A percentile compares a stretch with the other conserved stretches of the same genome.
Evolutionary conservation across 2,329 filamentous ascomycete genomes (phyloP).

Genomic region (Cyphellophora attinorum): DNA sequence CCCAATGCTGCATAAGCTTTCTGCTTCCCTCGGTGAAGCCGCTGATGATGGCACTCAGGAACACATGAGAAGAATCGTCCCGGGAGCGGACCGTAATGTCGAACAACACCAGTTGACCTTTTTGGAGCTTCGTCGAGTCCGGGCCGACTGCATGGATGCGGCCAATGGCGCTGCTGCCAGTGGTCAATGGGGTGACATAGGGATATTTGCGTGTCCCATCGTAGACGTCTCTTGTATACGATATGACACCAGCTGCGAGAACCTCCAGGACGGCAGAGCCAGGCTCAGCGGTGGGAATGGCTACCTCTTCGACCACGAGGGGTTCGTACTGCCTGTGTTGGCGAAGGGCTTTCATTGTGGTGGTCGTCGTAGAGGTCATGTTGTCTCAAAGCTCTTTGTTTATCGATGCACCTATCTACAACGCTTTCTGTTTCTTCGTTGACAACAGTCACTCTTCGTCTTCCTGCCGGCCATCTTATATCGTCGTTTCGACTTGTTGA

Average conservation of each 20-base stretch:
- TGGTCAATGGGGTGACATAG: slow-evolving; percentile 25
- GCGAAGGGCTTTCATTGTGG: slow-evolving; percentile 6
- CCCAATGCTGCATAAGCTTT: slow-evolving; percentile 27
- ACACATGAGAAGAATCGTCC: slow-evolving; percentile 22
- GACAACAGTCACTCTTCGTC: no score
- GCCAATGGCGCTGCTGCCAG: slow-evolving; percentile 26
- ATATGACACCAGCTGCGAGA: slow-evolving; percentile 23
- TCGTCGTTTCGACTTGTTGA: no score
- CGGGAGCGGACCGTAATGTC: slow-evolving; percentile 28
- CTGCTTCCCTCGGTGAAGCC: slow-evolving; percentile 22
- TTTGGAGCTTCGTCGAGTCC: slow-evolving; percentile 26
- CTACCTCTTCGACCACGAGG: slow-evolving; percentile 5
- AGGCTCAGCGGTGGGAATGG: slow-evolving; percentile 20
- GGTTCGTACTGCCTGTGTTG: slow-evolving; percentile 7
- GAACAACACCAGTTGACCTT: slow-evolving; percentile 30
- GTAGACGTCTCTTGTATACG: slow-evolving; percentile 26
- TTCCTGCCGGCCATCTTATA: no score
- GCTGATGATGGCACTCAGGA: slow-evolving; percentile 15
- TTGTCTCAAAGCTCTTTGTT: no score
- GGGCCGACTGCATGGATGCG: slow-evolving; percentile 27
- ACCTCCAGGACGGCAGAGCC: slow-evolving; percentile 35
- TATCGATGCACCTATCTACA: no score
- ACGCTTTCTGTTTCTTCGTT: no score
- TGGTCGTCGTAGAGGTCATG: no score
- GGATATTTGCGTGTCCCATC: slow-evolving; percentile 27